Evolutionary conservation across 2,329 filamentous ascomycete species (phyloP).

Genomic region (Chaetomiaceae sp.): DNA sequence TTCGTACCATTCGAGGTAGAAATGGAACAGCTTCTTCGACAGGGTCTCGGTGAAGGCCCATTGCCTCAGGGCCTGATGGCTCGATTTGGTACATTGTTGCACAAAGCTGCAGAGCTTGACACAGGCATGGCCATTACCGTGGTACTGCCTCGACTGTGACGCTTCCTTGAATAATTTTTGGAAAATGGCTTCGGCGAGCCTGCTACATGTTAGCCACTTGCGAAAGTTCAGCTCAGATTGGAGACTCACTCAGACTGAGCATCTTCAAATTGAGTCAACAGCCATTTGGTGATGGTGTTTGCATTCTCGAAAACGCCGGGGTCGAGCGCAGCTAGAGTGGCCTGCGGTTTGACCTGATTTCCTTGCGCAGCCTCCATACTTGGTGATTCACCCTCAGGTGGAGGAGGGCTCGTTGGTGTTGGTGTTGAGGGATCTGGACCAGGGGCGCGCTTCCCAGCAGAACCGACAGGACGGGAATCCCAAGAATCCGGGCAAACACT

Average conservation of each 20-base stretch:
- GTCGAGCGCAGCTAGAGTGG: conserved; percentile 12
- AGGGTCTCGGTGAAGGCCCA: conserved; percentile 52
- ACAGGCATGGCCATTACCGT: conserved; percentile 47
- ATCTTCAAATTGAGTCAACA: conserved; percentile 19
- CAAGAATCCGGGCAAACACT: no score
- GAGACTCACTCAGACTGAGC: conserved; percentile 16
- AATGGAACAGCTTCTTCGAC: conserved; percentile 51
- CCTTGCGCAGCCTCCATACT: conserved; percentile 14
- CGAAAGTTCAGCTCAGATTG: neutral
- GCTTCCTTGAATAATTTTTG: conserved; percentile 45
- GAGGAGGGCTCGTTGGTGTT: conserved; percentile 12
- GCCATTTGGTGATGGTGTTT: conserved; percentile 27
- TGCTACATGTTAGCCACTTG: conserved; percentile 17
- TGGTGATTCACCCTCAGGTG: neutral
- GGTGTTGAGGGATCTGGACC: neutral
- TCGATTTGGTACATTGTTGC: conserved; percentile 53
- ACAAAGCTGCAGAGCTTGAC: conserved; percentile 59
- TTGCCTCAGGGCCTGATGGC: conserved; percentile 36
- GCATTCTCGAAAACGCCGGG: conserved; percentile 25
- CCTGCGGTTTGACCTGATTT: neutral
- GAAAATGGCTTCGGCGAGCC: conserved; percentile 41
- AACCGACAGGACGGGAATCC: no score
- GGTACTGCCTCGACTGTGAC: conserved; percentile 51
- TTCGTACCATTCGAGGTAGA: conserved; percentile 64
- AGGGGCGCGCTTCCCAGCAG: no score